Percentiles rank a stretch among this genome's conserved stretches.
These are phyloP conservation scores for Escallonia rubra DNA, from an alignment of 129 eudicot genomes.

Conservation along the genomic window DNA sequence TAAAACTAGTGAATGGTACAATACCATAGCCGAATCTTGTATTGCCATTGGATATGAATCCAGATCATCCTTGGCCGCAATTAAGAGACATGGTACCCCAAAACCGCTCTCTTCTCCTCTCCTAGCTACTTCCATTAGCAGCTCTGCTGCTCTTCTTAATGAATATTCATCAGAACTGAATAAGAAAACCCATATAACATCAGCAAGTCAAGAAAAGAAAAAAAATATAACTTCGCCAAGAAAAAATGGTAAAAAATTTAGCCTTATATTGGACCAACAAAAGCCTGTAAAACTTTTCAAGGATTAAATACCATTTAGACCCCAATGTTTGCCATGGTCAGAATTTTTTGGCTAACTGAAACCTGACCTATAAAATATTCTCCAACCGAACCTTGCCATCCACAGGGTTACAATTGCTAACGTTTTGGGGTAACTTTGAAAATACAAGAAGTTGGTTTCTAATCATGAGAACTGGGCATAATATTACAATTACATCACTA, in stretches of 20 bases:
- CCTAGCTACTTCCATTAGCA: conserved; percentile 71
- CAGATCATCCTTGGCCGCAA: conserved; percentile 81
- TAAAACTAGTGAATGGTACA: neutral
- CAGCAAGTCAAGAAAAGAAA: conserved; percentile 1
- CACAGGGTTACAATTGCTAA: no score
- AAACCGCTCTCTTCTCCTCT: conserved; percentile 85
- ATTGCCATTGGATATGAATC: conserved; percentile 53
- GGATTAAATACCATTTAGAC: no score
- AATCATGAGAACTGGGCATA: no score
- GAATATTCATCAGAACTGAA: conserved; percentile 80
- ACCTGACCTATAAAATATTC: no score
- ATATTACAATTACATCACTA: no score
- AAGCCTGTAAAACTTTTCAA: no score
- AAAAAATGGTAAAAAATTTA: neutral
- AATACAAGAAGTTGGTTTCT: no score
- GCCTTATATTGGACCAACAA: neutral
- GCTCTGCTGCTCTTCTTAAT: conserved; percentile 58
- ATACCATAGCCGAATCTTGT: conserved; percentile 72
- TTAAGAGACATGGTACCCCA: conserved; percentile 73
- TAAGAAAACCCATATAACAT: conserved; percentile 5
- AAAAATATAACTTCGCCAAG: conserved; percentile 3
- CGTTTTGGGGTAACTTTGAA: no score
- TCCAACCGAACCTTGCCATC: no score
- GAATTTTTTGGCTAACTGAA: no score
- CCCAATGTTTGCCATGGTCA: no score